Evolutionary conservation across 2,329 filamentous ascomycete species (phyloP).

Genomic region (Geosmithia morbida): DNA sequence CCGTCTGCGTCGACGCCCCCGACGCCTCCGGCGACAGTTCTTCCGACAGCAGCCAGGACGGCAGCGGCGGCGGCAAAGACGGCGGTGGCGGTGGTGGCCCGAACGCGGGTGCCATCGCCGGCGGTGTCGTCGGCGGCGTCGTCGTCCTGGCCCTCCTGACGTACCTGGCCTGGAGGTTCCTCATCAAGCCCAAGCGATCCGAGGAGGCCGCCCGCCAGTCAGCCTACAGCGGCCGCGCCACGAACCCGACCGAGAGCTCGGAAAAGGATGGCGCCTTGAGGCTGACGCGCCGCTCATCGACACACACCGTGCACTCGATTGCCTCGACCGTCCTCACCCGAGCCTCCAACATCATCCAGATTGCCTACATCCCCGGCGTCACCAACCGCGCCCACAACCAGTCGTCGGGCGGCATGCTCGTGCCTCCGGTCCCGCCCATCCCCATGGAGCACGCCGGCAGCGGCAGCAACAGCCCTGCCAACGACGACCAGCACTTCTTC

Average conservation of each 20-base stretch:
- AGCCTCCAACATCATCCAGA: constrained; percentile 98
- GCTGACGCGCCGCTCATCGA: constrained; percentile 51
- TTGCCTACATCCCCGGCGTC: constrained; percentile 95
- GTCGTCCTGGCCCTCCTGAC: constrained; percentile 58
- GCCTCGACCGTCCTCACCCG: constrained; percentile 91
- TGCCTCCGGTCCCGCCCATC: constrained; percentile 89
- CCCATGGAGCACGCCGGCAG: constrained; percentile 47
- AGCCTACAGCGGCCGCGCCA: constrained; percentile 30
- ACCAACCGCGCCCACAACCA: constrained; percentile 82
- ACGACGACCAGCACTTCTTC: constrained; percentile 81
- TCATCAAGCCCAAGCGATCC: constrained; percentile 65
- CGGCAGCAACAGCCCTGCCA: constrained; percentile 22
- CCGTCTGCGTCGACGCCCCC: constrained; percentile 26
- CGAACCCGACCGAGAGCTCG: constrained; percentile 19
- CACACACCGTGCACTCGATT: constrained; percentile 78
- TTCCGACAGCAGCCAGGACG: constrained; percentile 4
- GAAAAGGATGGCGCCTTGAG: constrained; percentile 30
- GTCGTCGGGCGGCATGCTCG: constrained; percentile 47
- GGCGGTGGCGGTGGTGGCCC: constrained; percentile 22
- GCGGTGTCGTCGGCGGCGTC: constrained; percentile 78
- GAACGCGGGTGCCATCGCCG: constrained; percentile 75
- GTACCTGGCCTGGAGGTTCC: constrained; percentile 78
- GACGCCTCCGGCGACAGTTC: constrained; percentile 3
- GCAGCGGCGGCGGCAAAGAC: not conserved
- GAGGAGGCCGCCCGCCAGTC: constrained; percentile 31